Conservation (phyloP, 352 stramenopile genomes). For the Globisporangium heterothallicum region DNA sequence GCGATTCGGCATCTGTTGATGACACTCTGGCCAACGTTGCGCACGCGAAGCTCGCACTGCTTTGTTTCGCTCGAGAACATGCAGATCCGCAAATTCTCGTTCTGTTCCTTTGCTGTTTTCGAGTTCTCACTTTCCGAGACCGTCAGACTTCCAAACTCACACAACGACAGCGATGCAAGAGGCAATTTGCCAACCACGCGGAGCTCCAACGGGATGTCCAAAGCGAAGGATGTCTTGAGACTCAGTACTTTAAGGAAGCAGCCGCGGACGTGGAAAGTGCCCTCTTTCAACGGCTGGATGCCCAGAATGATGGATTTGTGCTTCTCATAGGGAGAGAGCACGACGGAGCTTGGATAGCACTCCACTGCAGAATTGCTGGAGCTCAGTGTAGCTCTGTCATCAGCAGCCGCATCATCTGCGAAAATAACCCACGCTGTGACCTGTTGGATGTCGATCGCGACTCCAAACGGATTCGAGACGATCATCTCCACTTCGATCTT, state of each 20-base stretch:
- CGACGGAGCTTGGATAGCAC: conserved; percentile 50
- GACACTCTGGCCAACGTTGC: conserved; percentile 34
- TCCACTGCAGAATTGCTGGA: conserved; percentile 22
- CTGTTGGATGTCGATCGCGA: conserved; percentile 60
- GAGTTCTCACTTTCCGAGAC: conserved; percentile 8
- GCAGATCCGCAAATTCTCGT: conserved; percentile 29
- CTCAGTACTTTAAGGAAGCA: conserved; percentile 63
- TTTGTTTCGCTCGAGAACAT: conserved; percentile 73
- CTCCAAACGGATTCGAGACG: conserved; percentile 62
- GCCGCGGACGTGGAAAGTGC: conserved; percentile 36
- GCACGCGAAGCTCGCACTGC: conserved; percentile 42
- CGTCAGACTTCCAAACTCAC: conserved; percentile 31
- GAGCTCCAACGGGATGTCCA: conserved; percentile 24
- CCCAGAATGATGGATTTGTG: conserved; percentile 38
- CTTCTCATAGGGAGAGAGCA: conserved; percentile 47
- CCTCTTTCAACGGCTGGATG: conserved; percentile 39
- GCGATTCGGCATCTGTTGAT: conserved; percentile 41
- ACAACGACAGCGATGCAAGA: conserved; percentile 39
- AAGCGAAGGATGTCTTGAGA: conserved; percentile 49
- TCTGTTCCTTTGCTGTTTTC: neutral
- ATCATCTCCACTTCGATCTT: conserved; percentile 47
- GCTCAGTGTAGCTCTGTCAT: neutral
- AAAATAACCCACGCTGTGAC: conserved; percentile 45
- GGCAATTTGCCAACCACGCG: conserved; percentile 41
- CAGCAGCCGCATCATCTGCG: conserved; percentile 1